Evolutionary conservation across 2,329 filamentous ascomycete species (phyloP).

Genomic region (Microcyclospora tardicrescens): DNA sequence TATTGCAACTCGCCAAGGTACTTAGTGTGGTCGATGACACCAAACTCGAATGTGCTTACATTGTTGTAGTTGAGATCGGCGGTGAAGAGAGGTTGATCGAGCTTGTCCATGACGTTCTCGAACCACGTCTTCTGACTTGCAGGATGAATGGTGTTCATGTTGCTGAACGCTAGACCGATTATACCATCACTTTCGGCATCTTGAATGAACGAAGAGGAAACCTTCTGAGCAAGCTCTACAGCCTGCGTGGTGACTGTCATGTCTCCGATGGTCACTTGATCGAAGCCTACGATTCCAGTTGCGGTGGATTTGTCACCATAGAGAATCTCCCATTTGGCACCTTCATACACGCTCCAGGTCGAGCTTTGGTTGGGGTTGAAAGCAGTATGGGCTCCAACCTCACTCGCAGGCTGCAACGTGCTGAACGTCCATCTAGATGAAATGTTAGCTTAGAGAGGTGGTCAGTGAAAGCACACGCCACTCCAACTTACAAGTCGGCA

Average conservation of each 20-base stretch:
- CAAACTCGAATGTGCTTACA: constrained; percentile 59
- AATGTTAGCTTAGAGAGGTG: too few relatives aligned
- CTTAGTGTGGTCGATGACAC: constrained; percentile 50
- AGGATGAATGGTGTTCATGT: constrained; percentile 52
- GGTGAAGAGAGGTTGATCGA: constrained; percentile 57
- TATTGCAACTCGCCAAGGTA: constrained; percentile 52
- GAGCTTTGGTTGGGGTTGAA: constrained; percentile 42
- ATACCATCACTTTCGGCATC: constrained; percentile 55
- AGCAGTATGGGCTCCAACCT: constrained; percentile 40
- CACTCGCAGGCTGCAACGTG: constrained; percentile 37
- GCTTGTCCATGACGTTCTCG: constrained; percentile 49
- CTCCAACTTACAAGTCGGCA: constrained; percentile 41
- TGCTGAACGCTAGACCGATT: constrained; percentile 53
- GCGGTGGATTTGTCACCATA: constrained; percentile 58
- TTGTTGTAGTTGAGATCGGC: constrained; percentile 48
- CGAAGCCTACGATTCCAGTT: constrained; percentile 52
- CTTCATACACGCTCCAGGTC: constrained; percentile 36
- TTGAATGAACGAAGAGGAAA: constrained; percentile 45
- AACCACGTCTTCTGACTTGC: constrained; percentile 58
- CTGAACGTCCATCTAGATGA: constrained; percentile 50
- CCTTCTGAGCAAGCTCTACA: constrained; percentile 51
- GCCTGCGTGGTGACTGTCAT: constrained; percentile 48
- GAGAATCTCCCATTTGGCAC: constrained; percentile 47
- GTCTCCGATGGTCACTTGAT: constrained; percentile 54
- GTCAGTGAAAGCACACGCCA: too few relatives aligned